Percentiles rank a stretch among this genome's conserved stretches.
Conservation (phyloP, 768 basidiomycete species). For the Kwoniella pini region DNA sequence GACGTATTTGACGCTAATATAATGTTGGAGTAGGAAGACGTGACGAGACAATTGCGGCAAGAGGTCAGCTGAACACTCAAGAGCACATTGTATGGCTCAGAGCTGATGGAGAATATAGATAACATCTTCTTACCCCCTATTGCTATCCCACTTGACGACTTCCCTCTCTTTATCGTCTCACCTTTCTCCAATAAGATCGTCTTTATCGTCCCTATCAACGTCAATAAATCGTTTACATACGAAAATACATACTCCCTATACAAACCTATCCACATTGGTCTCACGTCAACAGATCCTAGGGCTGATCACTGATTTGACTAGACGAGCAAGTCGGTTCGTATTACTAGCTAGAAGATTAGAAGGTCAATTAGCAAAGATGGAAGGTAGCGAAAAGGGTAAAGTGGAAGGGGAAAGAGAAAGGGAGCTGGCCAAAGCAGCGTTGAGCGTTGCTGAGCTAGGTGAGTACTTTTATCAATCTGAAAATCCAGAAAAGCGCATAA, state of each 20-base stretch:
- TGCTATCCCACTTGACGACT: conserved; percentile 44
- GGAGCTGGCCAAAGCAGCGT: conserved; percentile 86
- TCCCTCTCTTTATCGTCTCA: conserved; percentile 43
- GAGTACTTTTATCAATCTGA: conserved; percentile 40
- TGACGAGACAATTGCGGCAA: conserved; percentile 81
- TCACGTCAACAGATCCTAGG: conserved; percentile 74
- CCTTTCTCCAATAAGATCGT: conserved; percentile 35
- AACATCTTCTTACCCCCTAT: conserved; percentile 39
- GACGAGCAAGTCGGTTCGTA: conserved; percentile 81
- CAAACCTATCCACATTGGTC: conserved; percentile 70
- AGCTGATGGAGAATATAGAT: conserved; percentile 15
- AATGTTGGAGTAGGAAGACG: conserved; percentile 79
- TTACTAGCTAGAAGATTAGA: conserved; percentile 79
- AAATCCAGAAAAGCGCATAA: too few species aligned
- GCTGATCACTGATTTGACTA: conserved; percentile 77
- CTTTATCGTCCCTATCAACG: conserved; percentile 32
- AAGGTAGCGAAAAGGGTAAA: conserved; percentile 33
- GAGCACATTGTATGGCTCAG: background rate
- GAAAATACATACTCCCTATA: conserved; percentile 84
- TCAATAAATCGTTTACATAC: conserved; percentile 65
- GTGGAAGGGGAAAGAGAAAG: conserved; percentile 82
- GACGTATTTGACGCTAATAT: too few species aligned
- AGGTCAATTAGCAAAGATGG: conserved; percentile 76
- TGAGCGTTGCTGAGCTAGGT: conserved; percentile 90
- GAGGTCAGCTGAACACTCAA: conserved; percentile 75